phyloP scores from a whole-genome alignment of 2,329 filamentous ascomycete species.

The Pyricularia grisea region DNA sequence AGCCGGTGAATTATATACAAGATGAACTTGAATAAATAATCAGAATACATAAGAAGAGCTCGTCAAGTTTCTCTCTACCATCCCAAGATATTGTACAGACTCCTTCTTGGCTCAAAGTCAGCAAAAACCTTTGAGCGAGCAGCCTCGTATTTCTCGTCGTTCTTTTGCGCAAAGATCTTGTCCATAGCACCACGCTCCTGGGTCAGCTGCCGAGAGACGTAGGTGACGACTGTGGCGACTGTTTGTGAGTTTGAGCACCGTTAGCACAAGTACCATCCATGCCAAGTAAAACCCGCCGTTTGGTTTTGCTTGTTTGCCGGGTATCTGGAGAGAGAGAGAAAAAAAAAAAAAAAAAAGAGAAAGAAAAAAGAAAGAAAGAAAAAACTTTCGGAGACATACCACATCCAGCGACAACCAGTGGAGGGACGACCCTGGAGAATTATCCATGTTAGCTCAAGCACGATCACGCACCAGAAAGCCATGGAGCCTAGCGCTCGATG shows the following conservation, averaged over 20 bases:
- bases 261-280: background rate
- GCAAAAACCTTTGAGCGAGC: constrained; percentile 3
- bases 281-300: background rate
- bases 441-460: background rate
- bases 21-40: background rate
- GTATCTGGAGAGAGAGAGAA: too few species aligned
- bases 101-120: constrained; percentile 1
- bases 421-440: background rate
- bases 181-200: constrained; percentile 25
- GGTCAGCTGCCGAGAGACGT: constrained; percentile 22
- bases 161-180: constrained; percentile 19
- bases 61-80: background rate
- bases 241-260: background rate
- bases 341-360: background rate
- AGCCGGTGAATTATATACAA: background rate
- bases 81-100: constrained; percentile 3
- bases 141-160: constrained; percentile 5
- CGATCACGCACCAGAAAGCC: background rate
- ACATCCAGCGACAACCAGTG: constrained; percentile 3
- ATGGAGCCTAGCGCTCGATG: background rate
- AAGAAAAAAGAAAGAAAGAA: background rate
- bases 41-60: background rate
- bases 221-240: constrained; percentile 19
- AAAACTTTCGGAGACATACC: background rate
- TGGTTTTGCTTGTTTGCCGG: background rate